These are phyloP conservation scores for Hypoxylon lenormandii DNA, from an alignment of 495 filamentous ascomycete species.

Conservation along the genomic window DNA sequence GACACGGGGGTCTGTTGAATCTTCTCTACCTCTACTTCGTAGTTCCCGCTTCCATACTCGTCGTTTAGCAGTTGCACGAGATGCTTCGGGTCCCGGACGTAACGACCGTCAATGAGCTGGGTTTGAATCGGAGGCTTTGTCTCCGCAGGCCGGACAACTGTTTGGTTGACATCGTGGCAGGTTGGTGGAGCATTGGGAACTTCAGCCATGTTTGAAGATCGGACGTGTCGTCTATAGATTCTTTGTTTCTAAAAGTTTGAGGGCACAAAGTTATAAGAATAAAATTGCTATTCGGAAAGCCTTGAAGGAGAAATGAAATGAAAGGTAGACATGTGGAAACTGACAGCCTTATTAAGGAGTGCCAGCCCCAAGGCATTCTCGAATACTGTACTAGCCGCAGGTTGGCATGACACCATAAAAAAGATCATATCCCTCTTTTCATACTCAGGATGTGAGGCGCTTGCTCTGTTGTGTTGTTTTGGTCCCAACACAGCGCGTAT, in stretches of 20 bases:
- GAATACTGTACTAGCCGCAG: too few relatives aligned
- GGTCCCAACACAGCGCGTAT: too few relatives aligned
- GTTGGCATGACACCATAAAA: too few relatives aligned
- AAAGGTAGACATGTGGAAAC: too few relatives aligned
- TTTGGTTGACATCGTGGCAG: neutral
- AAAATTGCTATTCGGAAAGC: neutral
- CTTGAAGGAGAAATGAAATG: too few relatives aligned
- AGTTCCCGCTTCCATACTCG: constrained; percentile 21
- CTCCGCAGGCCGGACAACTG: neutral
- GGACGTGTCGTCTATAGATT: neutral
- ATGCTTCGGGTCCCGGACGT: constrained; percentile 18
- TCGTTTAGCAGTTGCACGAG: constrained; percentile 21
- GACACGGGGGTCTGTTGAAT: neutral
- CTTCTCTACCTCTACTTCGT: constrained; percentile 20
- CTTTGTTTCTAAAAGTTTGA: neutral
- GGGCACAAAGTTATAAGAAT: neutral
- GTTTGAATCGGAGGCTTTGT: constrained; percentile 9
- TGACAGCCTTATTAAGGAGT: too few relatives aligned
- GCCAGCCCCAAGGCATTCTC: too few relatives aligned
- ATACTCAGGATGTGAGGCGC: too few relatives aligned
- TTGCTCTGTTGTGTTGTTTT: too few relatives aligned
- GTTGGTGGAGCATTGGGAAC: neutral
- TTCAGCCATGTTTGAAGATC: constrained; percentile 4
- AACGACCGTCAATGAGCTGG: constrained; percentile 24
- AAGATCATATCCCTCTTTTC: too few relatives aligned